Conservation (phyloP, 2,329 filamentous ascomycete genomes). For the Verticillium tricorpus region DNA sequence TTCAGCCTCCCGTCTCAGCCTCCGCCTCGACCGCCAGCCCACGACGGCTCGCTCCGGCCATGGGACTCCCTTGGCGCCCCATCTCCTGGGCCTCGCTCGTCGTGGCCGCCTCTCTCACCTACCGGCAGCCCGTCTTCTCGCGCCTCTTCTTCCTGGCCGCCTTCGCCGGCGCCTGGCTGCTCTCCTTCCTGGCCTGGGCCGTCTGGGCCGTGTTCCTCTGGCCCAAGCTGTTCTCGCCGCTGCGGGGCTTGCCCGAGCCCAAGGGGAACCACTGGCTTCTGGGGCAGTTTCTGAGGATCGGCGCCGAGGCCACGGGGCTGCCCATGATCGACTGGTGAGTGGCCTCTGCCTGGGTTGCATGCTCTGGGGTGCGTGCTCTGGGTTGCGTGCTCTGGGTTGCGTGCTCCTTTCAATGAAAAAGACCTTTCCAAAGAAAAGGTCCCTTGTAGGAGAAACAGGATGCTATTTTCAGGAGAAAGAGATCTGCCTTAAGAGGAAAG, state of each 20-base stretch:
- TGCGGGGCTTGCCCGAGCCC: slow-evolving; percentile 43
- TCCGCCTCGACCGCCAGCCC: neutral
- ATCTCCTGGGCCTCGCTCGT: slow-evolving; percentile 6
- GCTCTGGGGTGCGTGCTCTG: too few species aligned
- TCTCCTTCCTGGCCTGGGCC: slow-evolving; percentile 28
- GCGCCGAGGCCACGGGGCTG: slow-evolving; percentile 31
- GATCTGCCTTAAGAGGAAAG: too few species aligned
- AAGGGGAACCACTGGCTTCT: slow-evolving; percentile 37
- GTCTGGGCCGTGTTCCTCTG: slow-evolving; percentile 42
- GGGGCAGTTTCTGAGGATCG: slow-evolving; percentile 42
- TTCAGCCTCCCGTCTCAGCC: neutral
- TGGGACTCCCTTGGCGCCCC: slow-evolving; percentile 9
- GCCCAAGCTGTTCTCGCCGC: slow-evolving; percentile 44
- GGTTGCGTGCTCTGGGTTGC: too few species aligned
- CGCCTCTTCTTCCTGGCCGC: slow-evolving; percentile 22
- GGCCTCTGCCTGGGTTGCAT: neutral
- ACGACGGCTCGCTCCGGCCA: neutral
- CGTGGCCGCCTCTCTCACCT: slow-evolving; percentile 5
- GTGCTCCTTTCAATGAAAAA: too few species aligned
- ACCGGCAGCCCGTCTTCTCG: slow-evolving; percentile 19
- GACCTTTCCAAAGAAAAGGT: too few species aligned
- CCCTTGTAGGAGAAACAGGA: too few species aligned
- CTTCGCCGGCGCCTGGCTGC: slow-evolving; percentile 30
- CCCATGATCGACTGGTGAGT: slow-evolving; percentile 45
- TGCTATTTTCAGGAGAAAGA: too few species aligned